Base-by-base conservation (phyloP, 108 stramenopile species). In the Cylindrotheca fusiformis region DNA sequence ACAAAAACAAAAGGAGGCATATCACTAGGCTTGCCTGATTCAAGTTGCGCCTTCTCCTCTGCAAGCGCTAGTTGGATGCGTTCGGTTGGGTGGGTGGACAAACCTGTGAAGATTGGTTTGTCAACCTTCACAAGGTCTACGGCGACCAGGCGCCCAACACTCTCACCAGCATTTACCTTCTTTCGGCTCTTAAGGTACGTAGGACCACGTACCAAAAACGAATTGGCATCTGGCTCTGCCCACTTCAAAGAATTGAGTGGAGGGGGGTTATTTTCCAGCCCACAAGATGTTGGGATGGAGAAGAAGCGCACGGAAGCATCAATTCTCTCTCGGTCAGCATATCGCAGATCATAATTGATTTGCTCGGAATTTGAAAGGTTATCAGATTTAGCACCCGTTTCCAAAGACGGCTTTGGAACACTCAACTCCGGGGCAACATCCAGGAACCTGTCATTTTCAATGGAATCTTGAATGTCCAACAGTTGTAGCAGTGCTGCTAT, bases 201-300 rank as follows among this genome's bases (percentile, higher is more conserved):
- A 48, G 84, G 78, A 4, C 96, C 96, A 28, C 96, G 82, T 28
- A 95, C 91, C 55, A 79, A 56, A 65, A 97, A 97, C 4, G 88
- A 86, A 58, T 86, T 85, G 19, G 90, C 77, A 58, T 94, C 94
- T 6, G 90, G 83, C 67, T 95, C 94, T 10, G 80, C 79, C 94
- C 94, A 97, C 49, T 68, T 63, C 52, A 74, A 57, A 20, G 8
- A 23, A 4, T 29, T 45, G 14, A 81, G 60, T 10, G 80, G 63
- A 3, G 58, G 55, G 19, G 81, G 81, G 30, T 51, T n/a, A 10
- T 23, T 71, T 52, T 48, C 68, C 6, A 58, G 32, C 23, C 57
- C 57, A 41, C 36, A 41, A 6, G 14, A 14, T 41, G 36, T 41
- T 41, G 10, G 36, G 12, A 63, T 55, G 52, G 48, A 60, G 6